Conservation (phyloP, 495 filamentous ascomycete species). For the Podospora pseudopauciseta region DNA sequence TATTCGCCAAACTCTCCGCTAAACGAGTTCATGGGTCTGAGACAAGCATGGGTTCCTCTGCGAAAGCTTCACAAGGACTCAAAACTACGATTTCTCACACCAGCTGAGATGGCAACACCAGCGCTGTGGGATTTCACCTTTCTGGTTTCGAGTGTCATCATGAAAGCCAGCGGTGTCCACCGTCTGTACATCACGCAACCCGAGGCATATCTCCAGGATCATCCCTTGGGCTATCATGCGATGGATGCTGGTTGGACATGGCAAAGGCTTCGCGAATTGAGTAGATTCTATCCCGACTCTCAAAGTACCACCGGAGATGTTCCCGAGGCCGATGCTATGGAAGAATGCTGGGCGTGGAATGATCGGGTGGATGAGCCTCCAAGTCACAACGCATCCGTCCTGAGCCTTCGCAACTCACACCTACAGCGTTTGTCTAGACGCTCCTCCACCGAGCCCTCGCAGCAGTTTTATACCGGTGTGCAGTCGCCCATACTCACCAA, state of each 20-base stretch:
- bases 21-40: constrained; percentile 46
- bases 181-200: constrained; percentile 64
- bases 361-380: constrained; percentile 50
- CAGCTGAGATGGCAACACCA: constrained; percentile 62
- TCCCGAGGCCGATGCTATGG: constrained; percentile 56
- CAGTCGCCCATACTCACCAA: constrained; percentile 34
- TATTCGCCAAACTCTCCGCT: constrained; percentile 30
- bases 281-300: constrained; percentile 49
- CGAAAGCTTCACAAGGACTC: constrained; percentile 68
- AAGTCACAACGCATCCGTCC: constrained; percentile 28
- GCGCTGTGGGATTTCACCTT: constrained; percentile 66
- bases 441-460: constrained; percentile 36
- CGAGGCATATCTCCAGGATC: constrained; percentile 60
- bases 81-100: constrained; percentile 59
- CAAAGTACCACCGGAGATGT: constrained; percentile 40
- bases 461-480: constrained; percentile 32
- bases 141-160: constrained; percentile 57
- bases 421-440: constrained; percentile 34
- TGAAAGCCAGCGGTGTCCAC: constrained; percentile 55
- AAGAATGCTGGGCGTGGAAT: constrained; percentile 52
- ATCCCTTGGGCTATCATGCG: constrained; percentile 46
- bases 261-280: constrained; percentile 56
- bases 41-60: constrained; percentile 61
- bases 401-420: constrained; percentile 39
- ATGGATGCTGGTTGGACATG: constrained; percentile 55